A percentile compares a stretch with the other conserved stretches of the same genome.
These are phyloP conservation scores for Annulohypoxylon truncatum DNA, from an alignment of 2,329 filamentous ascomycete genomes.

Conservation along the genomic window DNA sequence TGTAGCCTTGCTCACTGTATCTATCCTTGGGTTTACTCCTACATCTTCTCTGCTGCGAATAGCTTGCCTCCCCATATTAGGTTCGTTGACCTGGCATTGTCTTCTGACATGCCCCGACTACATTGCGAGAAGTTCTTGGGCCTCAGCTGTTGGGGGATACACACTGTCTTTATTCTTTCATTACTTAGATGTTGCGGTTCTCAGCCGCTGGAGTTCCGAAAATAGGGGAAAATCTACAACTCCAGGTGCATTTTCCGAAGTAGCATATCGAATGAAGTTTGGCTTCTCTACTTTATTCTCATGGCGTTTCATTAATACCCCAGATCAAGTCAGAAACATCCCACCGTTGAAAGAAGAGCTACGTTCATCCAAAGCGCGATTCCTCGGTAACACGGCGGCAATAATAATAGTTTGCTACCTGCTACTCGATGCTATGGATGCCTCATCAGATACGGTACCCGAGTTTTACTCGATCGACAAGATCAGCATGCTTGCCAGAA, in stretches of 20 bases:
- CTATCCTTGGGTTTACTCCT: conserved; percentile 13
- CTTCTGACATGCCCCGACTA: conserved; percentile 11
- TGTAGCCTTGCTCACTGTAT: conserved; percentile 1
- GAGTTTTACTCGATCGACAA: conserved; percentile 21
- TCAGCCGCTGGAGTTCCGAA: conserved; percentile 24
- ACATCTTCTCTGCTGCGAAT: conserved; percentile 8
- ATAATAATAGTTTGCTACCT: conserved; percentile 20
- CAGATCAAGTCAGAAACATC: conserved; percentile 10
- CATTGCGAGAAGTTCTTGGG: conserved; percentile 21
- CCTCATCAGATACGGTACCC: conserved; percentile 6
- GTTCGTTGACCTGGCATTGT: conserved; percentile 18
- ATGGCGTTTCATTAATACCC: conserved; percentile 32
- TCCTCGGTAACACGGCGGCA: conserved; percentile 8
- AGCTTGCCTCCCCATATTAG: conserved; percentile 15
- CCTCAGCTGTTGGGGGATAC: conserved; percentile 22
- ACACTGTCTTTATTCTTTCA: conserved; percentile 21
- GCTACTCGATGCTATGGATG: conserved; percentile 18
- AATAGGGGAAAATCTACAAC: background rate
- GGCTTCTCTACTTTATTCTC: conserved; percentile 28
- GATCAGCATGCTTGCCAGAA: conserved; percentile 17
- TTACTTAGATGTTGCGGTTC: conserved; percentile 23
- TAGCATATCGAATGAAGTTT: conserved; percentile 15
- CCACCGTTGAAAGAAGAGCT: conserved; percentile 4
- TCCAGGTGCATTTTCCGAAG: background rate
- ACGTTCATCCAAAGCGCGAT: conserved; percentile 3